Evolutionary conservation across 2,329 filamentous ascomycete genomes (phyloP).

Genomic region (Aspergillus transmontanensis): DNA sequence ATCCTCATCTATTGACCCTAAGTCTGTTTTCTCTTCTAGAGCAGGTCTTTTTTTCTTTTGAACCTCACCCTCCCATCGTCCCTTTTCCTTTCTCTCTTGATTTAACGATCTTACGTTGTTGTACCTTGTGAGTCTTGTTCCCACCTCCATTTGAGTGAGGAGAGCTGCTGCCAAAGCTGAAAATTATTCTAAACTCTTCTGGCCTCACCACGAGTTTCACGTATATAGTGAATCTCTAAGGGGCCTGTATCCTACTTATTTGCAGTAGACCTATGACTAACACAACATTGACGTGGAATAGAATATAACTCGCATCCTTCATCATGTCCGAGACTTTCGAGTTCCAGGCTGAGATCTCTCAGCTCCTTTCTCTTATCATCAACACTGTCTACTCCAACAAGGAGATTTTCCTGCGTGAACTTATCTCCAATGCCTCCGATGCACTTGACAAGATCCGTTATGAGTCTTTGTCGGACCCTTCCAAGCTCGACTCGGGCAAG

Average conservation of each 20-base stretch:
- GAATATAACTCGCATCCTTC: slow-evolving; percentile 26
- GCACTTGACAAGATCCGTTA: slow-evolving; percentile 99
- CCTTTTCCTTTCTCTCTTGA: slow-evolving; percentile 14
- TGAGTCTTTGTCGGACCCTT: slow-evolving; percentile 94
- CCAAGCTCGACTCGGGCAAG: slow-evolving; percentile 96
- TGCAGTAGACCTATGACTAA: not conserved
- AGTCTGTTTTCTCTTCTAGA: not conserved
- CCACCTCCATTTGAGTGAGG: not conserved
- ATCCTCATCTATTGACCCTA: slow-evolving; percentile 13
- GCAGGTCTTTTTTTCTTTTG: slow-evolving; percentile 16
- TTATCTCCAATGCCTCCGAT: slow-evolving; percentile 98
- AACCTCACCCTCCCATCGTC: slow-evolving; percentile 17
- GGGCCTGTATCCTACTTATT: not conserved
- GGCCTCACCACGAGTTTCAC: not conserved
- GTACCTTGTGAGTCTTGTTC: slow-evolving; percentile 5
- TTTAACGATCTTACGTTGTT: slow-evolving; percentile 5
- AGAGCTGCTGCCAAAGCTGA: no score
- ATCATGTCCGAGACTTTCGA: slow-evolving; percentile 97
- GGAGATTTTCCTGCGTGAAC: slow-evolving; percentile 98
- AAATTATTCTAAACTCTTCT: not conserved
- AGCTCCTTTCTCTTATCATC: slow-evolving; percentile 99
- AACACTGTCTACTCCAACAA: slow-evolving; percentile 99
- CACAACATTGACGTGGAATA: slow-evolving; percentile 1
- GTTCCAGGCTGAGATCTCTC: slow-evolving; percentile 99
- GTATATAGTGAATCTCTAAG: not conserved